Evolutionary conservation across 495 filamentous ascomycete genomes (phyloP).

Genomic region (Daldinia bambusicola): DNA sequence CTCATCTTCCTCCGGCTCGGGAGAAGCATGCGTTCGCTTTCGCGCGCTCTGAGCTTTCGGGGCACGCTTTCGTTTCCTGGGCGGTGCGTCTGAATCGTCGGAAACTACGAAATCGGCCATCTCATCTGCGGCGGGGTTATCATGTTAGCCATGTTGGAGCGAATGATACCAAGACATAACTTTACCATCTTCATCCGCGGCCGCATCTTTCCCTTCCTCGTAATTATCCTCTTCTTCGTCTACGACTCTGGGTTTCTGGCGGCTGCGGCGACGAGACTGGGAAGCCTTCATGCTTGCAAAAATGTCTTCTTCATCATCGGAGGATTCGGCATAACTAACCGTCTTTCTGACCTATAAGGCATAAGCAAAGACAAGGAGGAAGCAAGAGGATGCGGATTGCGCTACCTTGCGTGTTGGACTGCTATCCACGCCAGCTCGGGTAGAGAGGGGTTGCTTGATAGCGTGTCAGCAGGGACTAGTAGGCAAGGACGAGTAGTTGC

Average conservation of each 20-base stretch:
- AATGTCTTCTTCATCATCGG: conserved; percentile 69
- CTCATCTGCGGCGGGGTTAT: conserved; percentile 58
- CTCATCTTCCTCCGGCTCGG: conserved; percentile 43
- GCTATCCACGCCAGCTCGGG: conserved; percentile 50
- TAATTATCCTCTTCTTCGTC: conserved; percentile 75
- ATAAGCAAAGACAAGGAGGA: background rate
- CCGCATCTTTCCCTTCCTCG: conserved; percentile 68
- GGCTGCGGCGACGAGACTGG: conserved; percentile 47
- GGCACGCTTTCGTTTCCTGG: conserved; percentile 75
- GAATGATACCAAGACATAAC: background rate
- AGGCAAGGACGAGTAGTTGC: conserved; percentile 51
- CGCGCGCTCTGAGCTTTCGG: conserved; percentile 60
- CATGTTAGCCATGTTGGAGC: conserved; percentile 11
- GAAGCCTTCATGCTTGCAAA: conserved; percentile 56
- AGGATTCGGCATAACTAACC: conserved; percentile 74
- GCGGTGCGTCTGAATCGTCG: conserved; percentile 78
- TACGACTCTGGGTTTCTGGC: conserved; percentile 49
- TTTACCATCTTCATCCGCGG: conserved; percentile 68
- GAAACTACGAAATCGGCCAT: conserved; percentile 90
- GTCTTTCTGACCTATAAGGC: conserved; percentile 60
- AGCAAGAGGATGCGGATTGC: background rate
- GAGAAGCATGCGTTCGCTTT: conserved; percentile 65
- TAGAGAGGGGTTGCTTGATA: conserved; percentile 42
- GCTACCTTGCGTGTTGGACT: conserved; percentile 71
- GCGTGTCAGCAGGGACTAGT: conserved; percentile 51